These are phyloP conservation scores for Polychaeton citri DNA, from an alignment of 2,329 filamentous ascomycete genomes.

Conservation along the genomic window DNA sequence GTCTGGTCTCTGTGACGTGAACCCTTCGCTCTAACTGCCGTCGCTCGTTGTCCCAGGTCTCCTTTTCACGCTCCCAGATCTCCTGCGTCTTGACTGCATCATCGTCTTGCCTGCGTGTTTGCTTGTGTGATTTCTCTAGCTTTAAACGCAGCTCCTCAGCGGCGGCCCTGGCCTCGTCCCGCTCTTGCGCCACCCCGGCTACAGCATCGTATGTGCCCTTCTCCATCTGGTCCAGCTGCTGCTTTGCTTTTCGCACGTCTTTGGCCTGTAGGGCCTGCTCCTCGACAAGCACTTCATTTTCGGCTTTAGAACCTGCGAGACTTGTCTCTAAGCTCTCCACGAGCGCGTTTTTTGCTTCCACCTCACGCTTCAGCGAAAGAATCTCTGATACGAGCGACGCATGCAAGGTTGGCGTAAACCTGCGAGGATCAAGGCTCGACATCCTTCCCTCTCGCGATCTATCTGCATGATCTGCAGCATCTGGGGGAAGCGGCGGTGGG, in stretches of 20 bases:
- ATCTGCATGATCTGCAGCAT: conserved; percentile 22
- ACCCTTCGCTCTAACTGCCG: conserved; percentile 71
- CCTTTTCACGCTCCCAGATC: conserved; percentile 73
- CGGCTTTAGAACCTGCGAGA: conserved; percentile 56
- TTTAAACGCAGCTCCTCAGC: conserved; percentile 60
- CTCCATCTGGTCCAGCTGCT: conserved; percentile 75
- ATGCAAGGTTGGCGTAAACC: conserved; percentile 90
- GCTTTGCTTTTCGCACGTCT: conserved; percentile 68
- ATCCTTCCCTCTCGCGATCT: conserved; percentile 36
- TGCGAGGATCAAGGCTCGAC: conserved; percentile 71
- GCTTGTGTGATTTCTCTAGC: conserved; percentile 66
- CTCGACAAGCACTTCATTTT: conserved; percentile 58
- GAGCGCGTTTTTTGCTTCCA: conserved; percentile 76
- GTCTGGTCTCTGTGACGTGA: conserved; percentile 75
- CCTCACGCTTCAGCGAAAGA: conserved; percentile 67
- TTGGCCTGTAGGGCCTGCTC: conserved; percentile 52
- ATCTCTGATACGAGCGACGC: conserved; percentile 94
- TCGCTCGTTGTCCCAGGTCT: conserved; percentile 71
- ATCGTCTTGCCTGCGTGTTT: conserved; percentile 65
- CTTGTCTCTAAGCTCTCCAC: conserved; percentile 74
- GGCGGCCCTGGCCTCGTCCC: conserved; percentile 68
- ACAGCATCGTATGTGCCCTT: conserved; percentile 77
- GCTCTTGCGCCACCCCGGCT: conserved; percentile 68
- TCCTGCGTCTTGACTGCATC: conserved; percentile 65
- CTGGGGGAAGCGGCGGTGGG: conserved; percentile 41